Percentiles rank a stretch among this genome's conserved stretches.
These are phyloP conservation scores for Blastobotrys chiropterorum DNA, from an alignment of 805 yeast species.

Conservation along the genomic window DNA sequence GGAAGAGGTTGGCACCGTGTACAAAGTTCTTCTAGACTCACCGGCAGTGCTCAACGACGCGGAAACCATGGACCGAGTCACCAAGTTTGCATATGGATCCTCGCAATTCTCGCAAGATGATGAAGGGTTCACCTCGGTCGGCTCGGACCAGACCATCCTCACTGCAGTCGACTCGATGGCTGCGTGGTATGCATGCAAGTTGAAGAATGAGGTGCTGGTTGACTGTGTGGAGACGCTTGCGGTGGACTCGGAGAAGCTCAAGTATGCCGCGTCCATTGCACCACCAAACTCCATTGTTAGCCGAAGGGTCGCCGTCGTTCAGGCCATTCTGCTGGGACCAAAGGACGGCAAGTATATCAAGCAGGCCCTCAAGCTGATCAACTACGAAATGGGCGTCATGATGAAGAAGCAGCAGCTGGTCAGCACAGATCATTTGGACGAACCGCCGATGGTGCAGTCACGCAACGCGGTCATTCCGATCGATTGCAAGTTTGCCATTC, in stretches of 20 bases:
- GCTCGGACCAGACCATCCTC: constrained; percentile 20
- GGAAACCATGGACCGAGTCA: constrained; percentile 23
- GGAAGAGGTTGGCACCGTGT: constrained; percentile 1
- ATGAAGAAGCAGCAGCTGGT: not conserved
- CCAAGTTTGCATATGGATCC: constrained; percentile 15
- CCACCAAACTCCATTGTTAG: constrained; percentile 25
- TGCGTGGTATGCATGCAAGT: constrained; percentile 25
- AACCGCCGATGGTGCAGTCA: not conserved
- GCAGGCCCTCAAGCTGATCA: constrained; percentile 20
- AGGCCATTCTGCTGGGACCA: constrained; percentile 24
- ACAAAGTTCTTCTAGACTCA: constrained; percentile 1
- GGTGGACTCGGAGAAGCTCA: constrained; percentile 12
- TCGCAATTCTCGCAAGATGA: constrained; percentile 15
- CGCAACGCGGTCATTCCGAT: constrained; percentile 7
- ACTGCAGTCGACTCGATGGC: constrained; percentile 28
- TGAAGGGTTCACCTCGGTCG: constrained; percentile 18
- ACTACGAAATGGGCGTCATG: constrained; percentile 15
- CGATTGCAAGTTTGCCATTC: constrained; percentile 25
- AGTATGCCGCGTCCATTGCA: constrained; percentile 21
- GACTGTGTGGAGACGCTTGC: constrained; percentile 15
- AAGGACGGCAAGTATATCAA: constrained; percentile 17
- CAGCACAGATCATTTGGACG: not conserved
- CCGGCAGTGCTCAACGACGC: constrained; percentile 15
- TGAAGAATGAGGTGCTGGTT: constrained; percentile 21
- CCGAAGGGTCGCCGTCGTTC: constrained; percentile 26